A percentile compares a stretch with the other conserved stretches of the same genome.
These are phyloP conservation scores for Hemileccinum rubropunctum DNA, from an alignment of 768 basidiomycete species.

Conservation along the genomic window DNA sequence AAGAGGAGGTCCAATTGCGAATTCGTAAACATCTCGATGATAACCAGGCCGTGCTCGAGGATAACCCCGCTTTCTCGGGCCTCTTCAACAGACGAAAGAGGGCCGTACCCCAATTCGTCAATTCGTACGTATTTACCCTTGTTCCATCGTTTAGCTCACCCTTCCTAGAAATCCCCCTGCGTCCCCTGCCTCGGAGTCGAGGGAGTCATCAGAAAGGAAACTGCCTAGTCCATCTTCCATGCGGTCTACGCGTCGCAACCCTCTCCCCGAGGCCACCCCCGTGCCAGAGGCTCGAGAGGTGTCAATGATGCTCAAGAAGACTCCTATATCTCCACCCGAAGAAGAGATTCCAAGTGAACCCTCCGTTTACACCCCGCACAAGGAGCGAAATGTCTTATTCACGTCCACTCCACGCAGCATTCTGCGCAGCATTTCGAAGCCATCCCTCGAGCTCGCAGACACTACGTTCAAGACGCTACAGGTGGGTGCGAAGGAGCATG, in stretches of 20 bases:
- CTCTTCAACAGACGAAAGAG: slow-evolving; percentile 44
- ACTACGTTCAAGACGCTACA: slow-evolving; percentile 22
- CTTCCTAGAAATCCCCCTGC: slow-evolving; percentile 11
- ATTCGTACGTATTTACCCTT: slow-evolving; percentile 10
- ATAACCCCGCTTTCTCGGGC: slow-evolving; percentile 55
- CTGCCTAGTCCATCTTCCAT: slow-evolving; percentile 16
- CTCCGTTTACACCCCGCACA: slow-evolving; percentile 13
- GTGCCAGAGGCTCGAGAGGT: slow-evolving; percentile 48
- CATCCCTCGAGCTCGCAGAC: slow-evolving; percentile 20
- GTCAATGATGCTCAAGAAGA: slow-evolving; percentile 50
- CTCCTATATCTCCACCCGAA: slow-evolving; percentile 38
- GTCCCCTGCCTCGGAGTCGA: slow-evolving; percentile 14
- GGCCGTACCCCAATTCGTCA: slow-evolving; percentile 21
- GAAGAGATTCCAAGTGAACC: slow-evolving; percentile 6
- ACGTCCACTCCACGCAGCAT: slow-evolving; percentile 30
- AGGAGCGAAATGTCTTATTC: slow-evolving; percentile 13
- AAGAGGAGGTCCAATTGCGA: slow-evolving; percentile 58
- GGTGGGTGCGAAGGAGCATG: slow-evolving; percentile 16
- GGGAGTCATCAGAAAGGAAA: slow-evolving; percentile 14
- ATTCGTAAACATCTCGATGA: slow-evolving; percentile 62
- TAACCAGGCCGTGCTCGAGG: slow-evolving; percentile 52
- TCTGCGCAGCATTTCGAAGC: slow-evolving; percentile 20
- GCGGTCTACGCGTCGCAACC: slow-evolving; percentile 22
- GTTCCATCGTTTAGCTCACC: neutral
- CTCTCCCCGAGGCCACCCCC: slow-evolving; percentile 42